These are phyloP conservation scores for Ogataea zsoltii DNA, from an alignment of 805 yeast genomes.

Conservation along the genomic window DNA sequence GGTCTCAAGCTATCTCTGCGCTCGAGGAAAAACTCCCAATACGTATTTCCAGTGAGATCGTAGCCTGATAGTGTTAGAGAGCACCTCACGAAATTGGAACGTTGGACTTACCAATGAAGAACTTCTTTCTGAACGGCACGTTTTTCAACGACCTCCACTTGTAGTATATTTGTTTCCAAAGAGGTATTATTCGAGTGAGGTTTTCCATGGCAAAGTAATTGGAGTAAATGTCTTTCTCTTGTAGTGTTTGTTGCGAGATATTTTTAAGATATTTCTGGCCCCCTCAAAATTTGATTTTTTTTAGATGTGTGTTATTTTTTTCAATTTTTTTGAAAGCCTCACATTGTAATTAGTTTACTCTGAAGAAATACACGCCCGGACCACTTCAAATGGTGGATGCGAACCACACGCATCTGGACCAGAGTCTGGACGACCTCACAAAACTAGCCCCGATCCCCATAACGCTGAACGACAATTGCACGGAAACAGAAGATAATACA, in stretches of 20 bases:
- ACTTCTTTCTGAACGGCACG: conserved; percentile 68
- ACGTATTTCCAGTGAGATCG: conserved; percentile 81
- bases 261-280: neutral
- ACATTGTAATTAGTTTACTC: no score
- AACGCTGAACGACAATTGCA: conserved; percentile 35
- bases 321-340: no score
- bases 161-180: conserved; percentile 50
- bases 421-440: conserved; percentile 11
- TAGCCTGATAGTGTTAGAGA: conserved; percentile 43
- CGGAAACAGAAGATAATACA: conserved; percentile 9
- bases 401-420: conserved; percentile 19
- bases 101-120: conserved; percentile 49
- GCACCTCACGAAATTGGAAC: neutral
- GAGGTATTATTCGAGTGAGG: conserved; percentile 47
- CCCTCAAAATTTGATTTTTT: neutral
- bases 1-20: conserved; percentile 42
- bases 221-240: neutral
- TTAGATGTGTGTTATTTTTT: neutral
- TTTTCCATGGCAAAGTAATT: conserved; percentile 44
- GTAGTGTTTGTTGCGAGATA: no score
- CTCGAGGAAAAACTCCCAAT: conserved; percentile 75
- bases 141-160: conserved; percentile 60
- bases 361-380: no score
- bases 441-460: conserved; percentile 43
- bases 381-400: conserved; percentile 1